Evolutionary conservation across 2,329 filamentous ascomycete genomes (phyloP), one percentile per base, ranked within the genome.

Genomic region (Stagonosporopsis rhizophila): DNA sequence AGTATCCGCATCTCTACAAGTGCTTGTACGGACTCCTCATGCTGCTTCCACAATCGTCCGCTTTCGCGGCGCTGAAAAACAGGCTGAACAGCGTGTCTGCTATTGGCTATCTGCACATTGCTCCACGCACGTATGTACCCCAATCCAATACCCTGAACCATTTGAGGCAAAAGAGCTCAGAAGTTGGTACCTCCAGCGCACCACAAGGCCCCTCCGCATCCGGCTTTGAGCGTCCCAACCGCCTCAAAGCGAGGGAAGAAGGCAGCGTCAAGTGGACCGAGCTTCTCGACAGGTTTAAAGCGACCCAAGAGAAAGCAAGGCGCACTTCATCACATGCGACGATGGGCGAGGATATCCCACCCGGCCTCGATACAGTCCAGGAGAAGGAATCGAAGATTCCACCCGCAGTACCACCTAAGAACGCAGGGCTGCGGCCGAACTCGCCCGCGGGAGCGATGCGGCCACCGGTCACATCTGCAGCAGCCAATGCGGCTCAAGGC

Each of bases 31-130:
- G 95, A 9, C 85, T 99, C 41, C 82, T 99, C 51, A 99, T 99
- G 95, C 88, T 99, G 17, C 84, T 99, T n/a, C 95, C 95, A 0
- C 95, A 99, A 78, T 98, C 94, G 15, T 96, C 92, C 25, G 96
- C 95, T 8, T 99, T 99, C 78, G 95, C 93, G 25, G 94, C 95
- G 2, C 82, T 99, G 54, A 98, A 97, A 75, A 99, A 99, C 73
- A 88, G 95, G 38, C 84, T 99, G 46, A 98, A 98, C 77, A 96
- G 91, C 76, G 95, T 99, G 65, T 96, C 91, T 80, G 93, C 95
- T 48, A 98, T 99, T 73, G 95, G 94, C 39, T 96, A 96, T 75
- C 81, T 99, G 59, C 94, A 98, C 73, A 89, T 90, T 64, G 88
- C 89, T 60, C 90, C 86, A 28, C 81, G 91, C 84, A 84, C 86